Conservation (phyloP, 371 early-diverging fungal species). For the Apophysomyces elegans region DNA sequence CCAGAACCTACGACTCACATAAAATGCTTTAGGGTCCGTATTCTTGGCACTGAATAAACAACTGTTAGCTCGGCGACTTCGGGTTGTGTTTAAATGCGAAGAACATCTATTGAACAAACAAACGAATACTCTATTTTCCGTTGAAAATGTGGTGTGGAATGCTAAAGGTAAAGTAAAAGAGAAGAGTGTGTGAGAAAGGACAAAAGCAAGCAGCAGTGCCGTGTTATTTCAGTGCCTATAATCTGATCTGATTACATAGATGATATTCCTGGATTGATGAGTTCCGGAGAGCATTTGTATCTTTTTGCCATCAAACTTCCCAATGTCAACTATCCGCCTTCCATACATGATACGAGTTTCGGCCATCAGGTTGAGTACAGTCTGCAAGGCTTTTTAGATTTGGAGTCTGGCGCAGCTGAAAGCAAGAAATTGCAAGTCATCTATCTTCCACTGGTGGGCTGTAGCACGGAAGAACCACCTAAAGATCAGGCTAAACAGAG, state of each 20-base stretch:
- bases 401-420: slow-evolving; percentile 19
- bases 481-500: slow-evolving; percentile 24
- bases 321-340: slow-evolving; percentile 46
- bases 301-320: slow-evolving; percentile 52
- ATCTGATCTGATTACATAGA: slow-evolving; percentile 6
- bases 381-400: slow-evolving; percentile 40
- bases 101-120: slow-evolving; percentile 20
- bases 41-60: slow-evolving; percentile 28
- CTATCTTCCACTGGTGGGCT: slow-evolving; percentile 41
- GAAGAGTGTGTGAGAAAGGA: background rate
- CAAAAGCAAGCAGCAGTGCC: too few relatives aligned
- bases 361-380: slow-evolving; percentile 44
- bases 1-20: background rate
- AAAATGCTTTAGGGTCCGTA: slow-evolving; percentile 23
- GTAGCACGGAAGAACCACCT: slow-evolving; percentile 11
- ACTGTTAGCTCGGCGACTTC: slow-evolving; percentile 23
- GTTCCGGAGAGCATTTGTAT: slow-evolving; percentile 41
- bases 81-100: slow-evolving; percentile 33
- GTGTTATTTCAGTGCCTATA: background rate
- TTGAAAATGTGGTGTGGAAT: slow-evolving; percentile 21
- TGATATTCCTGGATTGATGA: slow-evolving; percentile 14
- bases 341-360: slow-evolving; percentile 35
- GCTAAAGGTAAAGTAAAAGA: background rate
- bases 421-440: slow-evolving; percentile 27
- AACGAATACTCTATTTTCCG: slow-evolving; percentile 13